Percentiles rank a stretch among this genome's conserved stretches.
Evolutionary conservation across 768 basidiomycete genomes (phyloP).

Genomic region (Lentinula lateritia): DNA sequence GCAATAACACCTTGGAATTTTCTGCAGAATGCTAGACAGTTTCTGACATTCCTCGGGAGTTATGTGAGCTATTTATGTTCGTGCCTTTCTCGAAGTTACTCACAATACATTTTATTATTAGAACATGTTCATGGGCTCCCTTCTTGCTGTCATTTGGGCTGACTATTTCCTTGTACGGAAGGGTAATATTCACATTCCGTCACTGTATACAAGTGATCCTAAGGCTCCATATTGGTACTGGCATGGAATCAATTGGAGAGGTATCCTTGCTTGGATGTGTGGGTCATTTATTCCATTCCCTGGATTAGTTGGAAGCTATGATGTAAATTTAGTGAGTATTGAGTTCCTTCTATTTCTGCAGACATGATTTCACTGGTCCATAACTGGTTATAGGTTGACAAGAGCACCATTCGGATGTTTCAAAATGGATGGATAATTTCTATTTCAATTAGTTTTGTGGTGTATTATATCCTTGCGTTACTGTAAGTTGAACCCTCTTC

Average conservation of each 20-base stretch:
- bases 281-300: slow-evolving; percentile 3
- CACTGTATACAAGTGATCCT: neutral
- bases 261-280: neutral
- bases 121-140: slow-evolving; percentile 4
- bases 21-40: slow-evolving; percentile 4
- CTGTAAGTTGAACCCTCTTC: neutral
- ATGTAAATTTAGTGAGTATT: neutral
- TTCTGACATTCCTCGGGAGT: neutral
- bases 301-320: slow-evolving; percentile 1
- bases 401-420: neutral
- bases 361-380: neutral
- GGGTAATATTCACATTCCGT: neutral
- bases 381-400: neutral
- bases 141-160: neutral
- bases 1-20: slow-evolving; percentile 20
- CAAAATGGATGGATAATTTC: slow-evolving; percentile 3
- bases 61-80: neutral
- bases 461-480: neutral
- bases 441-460: neutral
- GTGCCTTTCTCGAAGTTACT: neutral
- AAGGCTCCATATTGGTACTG: slow-evolving; percentile 1
- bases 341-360: neutral
- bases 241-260: slow-evolving; percentile 3
- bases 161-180: slow-evolving; percentile 5
- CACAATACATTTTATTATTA: neutral